A percentile compares a stretch with the other conserved stretches of the same genome.
These are phyloP conservation scores for Pelargonium nanum DNA, from an alignment of 345 rosid genomes.

Conservation along the genomic window DNA sequence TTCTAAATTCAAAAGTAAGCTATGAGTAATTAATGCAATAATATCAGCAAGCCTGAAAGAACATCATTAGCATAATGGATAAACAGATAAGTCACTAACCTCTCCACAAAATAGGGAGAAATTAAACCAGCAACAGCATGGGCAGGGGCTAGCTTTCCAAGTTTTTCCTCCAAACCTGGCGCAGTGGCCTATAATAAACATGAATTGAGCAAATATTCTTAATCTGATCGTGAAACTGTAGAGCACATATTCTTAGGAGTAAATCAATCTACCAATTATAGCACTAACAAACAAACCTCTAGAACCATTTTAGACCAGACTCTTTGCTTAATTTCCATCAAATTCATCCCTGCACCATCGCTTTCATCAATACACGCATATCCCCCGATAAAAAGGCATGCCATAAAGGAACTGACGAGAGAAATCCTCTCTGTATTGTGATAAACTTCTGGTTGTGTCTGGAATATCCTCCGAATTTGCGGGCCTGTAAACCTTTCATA, in stretches of 20 bases:
- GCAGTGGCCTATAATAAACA: conserved; percentile 61
- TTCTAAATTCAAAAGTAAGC: too few relatives aligned
- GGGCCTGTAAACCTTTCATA: conserved; percentile 87
- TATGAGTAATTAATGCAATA: not conserved
- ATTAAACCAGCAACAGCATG: conserved; percentile 78
- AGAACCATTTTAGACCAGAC: conserved; percentile 56
- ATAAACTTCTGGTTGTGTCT: conserved; percentile 36
- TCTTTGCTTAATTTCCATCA: conserved; percentile 70
- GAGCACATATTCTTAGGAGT: not conserved
- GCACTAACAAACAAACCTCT: conserved; percentile 44
- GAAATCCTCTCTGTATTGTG: conserved; percentile 69
- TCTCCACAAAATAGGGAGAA: conserved; percentile 66
- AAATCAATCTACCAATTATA: not conserved
- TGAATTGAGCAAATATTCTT: not conserved
- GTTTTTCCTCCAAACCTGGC: conserved; percentile 70
- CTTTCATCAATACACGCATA: conserved; percentile 80
- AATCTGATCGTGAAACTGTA: not conserved
- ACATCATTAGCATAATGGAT: not conserved
- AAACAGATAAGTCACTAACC: conserved; percentile 30
- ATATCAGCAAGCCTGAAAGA: not conserved
- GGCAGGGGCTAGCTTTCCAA: conserved; percentile 82
- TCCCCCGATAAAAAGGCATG: conserved; percentile 58
- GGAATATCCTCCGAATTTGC: conserved; percentile 63
- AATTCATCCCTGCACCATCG: conserved; percentile 94
- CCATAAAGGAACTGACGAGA: conserved; percentile 93